Evolutionary conservation across 768 basidiomycete genomes (phyloP).

Genomic region (Cystobasidium ongulense): DNA sequence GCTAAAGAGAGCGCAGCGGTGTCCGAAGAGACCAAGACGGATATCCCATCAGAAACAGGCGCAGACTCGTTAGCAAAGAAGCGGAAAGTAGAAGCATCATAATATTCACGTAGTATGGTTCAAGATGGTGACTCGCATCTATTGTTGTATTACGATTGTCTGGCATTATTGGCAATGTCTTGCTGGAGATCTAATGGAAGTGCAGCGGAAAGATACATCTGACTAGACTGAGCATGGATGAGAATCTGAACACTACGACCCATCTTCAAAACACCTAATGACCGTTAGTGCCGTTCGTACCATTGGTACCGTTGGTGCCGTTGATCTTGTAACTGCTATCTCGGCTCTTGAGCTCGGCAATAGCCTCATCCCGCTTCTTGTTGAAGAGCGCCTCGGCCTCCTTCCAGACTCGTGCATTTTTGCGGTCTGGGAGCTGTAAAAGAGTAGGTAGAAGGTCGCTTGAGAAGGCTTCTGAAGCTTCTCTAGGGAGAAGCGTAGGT

Average conservation of each 20-base stretch:
- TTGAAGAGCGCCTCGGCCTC: conserved; percentile 77
- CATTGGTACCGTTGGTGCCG: background rate
- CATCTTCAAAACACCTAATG: background rate
- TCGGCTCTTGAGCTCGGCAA: background rate
- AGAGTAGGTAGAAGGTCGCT: conserved; percentile 74
- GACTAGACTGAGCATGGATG: too few species aligned
- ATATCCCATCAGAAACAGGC: too few species aligned
- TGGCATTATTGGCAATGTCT: background rate
- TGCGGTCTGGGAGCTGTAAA: conserved; percentile 59
- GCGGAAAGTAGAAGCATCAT: background rate
- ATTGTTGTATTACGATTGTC: background rate
- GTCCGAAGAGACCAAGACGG: too few species aligned
- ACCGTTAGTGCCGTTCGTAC: background rate
- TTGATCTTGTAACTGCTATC: background rate
- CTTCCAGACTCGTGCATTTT: conserved; percentile 68
- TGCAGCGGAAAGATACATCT: background rate
- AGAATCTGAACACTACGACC: too few species aligned
- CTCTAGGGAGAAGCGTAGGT: conserved; percentile 86
- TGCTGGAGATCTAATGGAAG: background rate
- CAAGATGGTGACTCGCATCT: background rate
- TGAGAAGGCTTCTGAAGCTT: conserved; percentile 95
- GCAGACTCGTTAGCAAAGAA: background rate
- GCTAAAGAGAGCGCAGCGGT: background rate
- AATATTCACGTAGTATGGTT: too few species aligned
- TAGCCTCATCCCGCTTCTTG: conserved; percentile 53